Base-by-base conservation (phyloP, 805 yeast species). In the Saccharomyces paradoxus region DNA sequence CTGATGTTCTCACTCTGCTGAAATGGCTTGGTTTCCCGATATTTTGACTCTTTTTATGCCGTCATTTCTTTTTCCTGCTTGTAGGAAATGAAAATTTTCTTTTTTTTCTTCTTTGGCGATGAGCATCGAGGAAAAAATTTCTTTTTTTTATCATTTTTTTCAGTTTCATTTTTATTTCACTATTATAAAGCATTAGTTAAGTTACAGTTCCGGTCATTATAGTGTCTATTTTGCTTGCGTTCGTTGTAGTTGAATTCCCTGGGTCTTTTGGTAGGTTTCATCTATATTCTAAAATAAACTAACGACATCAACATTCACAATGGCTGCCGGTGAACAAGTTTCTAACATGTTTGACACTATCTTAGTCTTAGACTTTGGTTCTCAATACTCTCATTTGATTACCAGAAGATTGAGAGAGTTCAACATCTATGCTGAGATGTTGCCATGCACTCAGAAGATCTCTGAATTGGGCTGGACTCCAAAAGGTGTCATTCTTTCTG, bases 371-470 rank as follows among this genome's bases (percentile, higher is more conserved):
- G 99, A 94, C 73, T 94, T 94, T 70, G 99, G 99, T 59, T 94
- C 99, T 58, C 99, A 94, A 77, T 94, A 94, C 77, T 89, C 97
- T 55, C 99, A 94, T 70, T 77, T 94, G 71, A 90, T 94, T 72
- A 91, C 97, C 58, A 87, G 99, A 76, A 88, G 99, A 76, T 81
- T 94, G 64, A 89, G 99, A 80, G 99, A 94, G 74, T 88, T 91
- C 79, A 90, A 94, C 73, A 92, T 94, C 62, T 94, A 94, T 74
- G 98, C 99, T 62, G 99, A 94, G 77, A 94, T 94, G 99, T 81
- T 94, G 60, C 99, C 99, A 63, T 94, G 99, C 77, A 94, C 99
- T 53, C 99, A 95, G 76, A 94, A 94, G 78, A 92, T 94, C 69
- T 71, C 86, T 53, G 97, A 92, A 63, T 81, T 94, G 65, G 74